Conservation (phyloP, 352 stramenopile species). For the Phytophthora pisi region DNA sequence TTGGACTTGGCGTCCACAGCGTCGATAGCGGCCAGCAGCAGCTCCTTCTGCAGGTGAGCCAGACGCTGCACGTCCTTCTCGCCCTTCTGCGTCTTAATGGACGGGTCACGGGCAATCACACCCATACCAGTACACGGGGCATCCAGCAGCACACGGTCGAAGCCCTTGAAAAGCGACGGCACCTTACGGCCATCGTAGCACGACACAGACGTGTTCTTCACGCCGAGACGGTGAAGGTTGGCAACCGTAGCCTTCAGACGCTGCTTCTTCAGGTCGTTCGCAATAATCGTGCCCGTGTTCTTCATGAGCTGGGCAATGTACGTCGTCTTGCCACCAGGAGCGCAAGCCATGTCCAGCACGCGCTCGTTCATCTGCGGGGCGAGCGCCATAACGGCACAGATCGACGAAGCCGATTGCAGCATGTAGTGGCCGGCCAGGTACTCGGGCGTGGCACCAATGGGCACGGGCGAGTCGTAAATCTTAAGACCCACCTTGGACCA, state of each 20-base stretch:
- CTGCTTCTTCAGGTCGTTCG: slow-evolving; percentile 99
- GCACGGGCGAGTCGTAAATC: slow-evolving; percentile 98
- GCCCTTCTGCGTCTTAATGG: slow-evolving; percentile 99
- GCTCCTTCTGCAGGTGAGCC: slow-evolving; percentile 98
- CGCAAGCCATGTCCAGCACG: slow-evolving; percentile 98
- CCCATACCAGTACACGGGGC: slow-evolving; percentile 98
- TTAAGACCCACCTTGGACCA: slow-evolving; percentile 99
- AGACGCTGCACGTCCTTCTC: slow-evolving; percentile 90
- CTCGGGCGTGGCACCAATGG: slow-evolving; percentile 99
- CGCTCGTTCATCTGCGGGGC: slow-evolving; percentile 96
- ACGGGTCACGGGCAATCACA: slow-evolving; percentile 98
- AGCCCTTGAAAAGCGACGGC: slow-evolving; percentile 93
- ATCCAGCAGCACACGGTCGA: slow-evolving; percentile 99
- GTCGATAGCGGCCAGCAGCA: slow-evolving; percentile 99
- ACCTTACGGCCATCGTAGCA: slow-evolving; percentile 97
- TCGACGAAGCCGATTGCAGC: slow-evolving; percentile 98
- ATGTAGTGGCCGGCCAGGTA: slow-evolving; percentile 99
- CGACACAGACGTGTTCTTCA: slow-evolving; percentile 97
- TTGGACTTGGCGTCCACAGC: slow-evolving; percentile 96
- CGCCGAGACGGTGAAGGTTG: slow-evolving; percentile 98
- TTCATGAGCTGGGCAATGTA: slow-evolving; percentile 99
- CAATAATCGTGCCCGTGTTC: slow-evolving; percentile 98
- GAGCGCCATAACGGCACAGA: slow-evolving; percentile 98
- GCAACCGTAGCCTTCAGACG: slow-evolving; percentile 97
- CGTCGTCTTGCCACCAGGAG: slow-evolving; percentile 99